Base-by-base conservation (phyloP, 768 basidiomycete species). In the Russula emetica region DNA sequence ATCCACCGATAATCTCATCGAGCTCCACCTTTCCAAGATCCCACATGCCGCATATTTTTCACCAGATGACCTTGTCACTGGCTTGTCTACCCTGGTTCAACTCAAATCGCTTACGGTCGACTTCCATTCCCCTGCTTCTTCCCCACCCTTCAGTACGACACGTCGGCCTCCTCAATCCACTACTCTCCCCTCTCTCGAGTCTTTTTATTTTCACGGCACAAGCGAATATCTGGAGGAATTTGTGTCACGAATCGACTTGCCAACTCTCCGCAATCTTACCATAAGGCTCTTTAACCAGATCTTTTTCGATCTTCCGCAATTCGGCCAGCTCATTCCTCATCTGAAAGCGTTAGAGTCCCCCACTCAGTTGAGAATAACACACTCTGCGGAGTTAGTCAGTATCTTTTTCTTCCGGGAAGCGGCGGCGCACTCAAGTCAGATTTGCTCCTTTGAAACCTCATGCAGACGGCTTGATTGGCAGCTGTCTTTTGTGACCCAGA, bases 201-300 rank as follows among this genome's bases (percentile, higher is more conserved):
- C 5, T 18, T 9, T 60, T 6, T 5, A 4, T 2, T 64, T 60
- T 40, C 47, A 11, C 6, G 63, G 63, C 14, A 9, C 18, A 3
- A 60, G 30, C 24, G 63, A 55, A 18, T 59, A 60, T 36, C 38
- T 64, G 6, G 63, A 64, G 26, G 53, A 16, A n/a, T n/a, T 64
- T 2, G 53, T 50, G 28, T 6, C 58, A 1, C 45, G 53, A 40
- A 40, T 55, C 6, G 22, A 55, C 28, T 1, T 26, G 0, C 61
- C 61, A 13, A 11, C 22, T 40, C 55, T 56, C 20, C 1, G 14
- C 13, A 13, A 13, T 9, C 7, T 56, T 20, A 20, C 10, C 11
- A 5, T 56, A 38, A 18, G 2, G 13, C 30, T 62, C 40, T 36
- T 20, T 51, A 53, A 58, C 40, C 30, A 58, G 18, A 56, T 47